These are phyloP conservation scores for Parasarocladium wereldwijsianum DNA, from an alignment of 2,329 filamentous ascomycete species.

Conservation along the genomic window DNA sequence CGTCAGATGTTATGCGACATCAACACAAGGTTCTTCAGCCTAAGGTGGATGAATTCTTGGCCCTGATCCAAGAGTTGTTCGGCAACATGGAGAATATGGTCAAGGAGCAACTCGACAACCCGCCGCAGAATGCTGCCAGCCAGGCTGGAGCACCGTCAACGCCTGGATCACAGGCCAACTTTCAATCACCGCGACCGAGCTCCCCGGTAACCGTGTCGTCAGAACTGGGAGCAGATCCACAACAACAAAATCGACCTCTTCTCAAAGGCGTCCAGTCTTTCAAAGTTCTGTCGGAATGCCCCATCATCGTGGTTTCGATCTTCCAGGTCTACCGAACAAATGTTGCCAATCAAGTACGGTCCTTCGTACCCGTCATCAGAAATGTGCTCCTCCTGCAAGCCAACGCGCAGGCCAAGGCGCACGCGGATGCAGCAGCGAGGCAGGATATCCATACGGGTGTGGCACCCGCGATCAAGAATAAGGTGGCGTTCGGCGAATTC, in stretches of 20 bases:
- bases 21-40: slow-evolving; percentile 66
- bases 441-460: slow-evolving; percentile 83
- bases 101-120: slow-evolving; percentile 81
- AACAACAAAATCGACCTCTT: slow-evolving; percentile 67
- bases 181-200: slow-evolving; percentile 77
- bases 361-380: slow-evolving; percentile 90
- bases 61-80: slow-evolving; percentile 90
- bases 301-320: slow-evolving; percentile 96
- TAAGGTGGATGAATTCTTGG: slow-evolving; percentile 80
- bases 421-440: slow-evolving; percentile 66
- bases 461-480: slow-evolving; percentile 83
- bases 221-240: slow-evolving; percentile 68
- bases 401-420: slow-evolving; percentile 82
- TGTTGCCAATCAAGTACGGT: slow-evolving; percentile 72
- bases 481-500: slow-evolving; percentile 89
- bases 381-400: slow-evolving; percentile 78
- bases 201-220: slow-evolving; percentile 74
- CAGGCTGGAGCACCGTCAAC: slow-evolving; percentile 49
- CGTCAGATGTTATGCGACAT: slow-evolving; percentile 91
- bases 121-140: slow-evolving; percentile 22
- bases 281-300: slow-evolving; percentile 94
- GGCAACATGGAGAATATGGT: slow-evolving; percentile 89
- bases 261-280: slow-evolving; percentile 96
- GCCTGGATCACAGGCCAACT: slow-evolving; percentile 51
- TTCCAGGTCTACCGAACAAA: slow-evolving; percentile 82